Base-by-base conservation (phyloP, 805 yeast species). In the Suhomyces xylopsoci region DNA sequence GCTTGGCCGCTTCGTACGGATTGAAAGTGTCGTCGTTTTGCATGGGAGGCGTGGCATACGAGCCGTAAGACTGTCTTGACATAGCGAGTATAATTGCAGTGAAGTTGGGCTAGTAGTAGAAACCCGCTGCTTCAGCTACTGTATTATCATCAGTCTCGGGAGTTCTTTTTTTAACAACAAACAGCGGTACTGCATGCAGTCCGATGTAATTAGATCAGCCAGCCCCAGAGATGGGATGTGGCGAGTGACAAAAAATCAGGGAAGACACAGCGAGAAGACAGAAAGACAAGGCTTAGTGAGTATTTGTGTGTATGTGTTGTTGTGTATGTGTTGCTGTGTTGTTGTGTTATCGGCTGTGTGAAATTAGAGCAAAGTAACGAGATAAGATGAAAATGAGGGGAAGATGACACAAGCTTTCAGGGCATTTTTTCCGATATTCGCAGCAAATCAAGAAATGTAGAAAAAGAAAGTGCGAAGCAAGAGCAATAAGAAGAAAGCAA, bases 1-100 rank as follows among this genome's bases (percentile, higher is more conserved):
- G 62, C 26, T 65, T 65, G 28, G 55, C 58, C 20, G 51, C 55
- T 7, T 68, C 70, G 54, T 68, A 68, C 4, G 72, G 72, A 48
- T 68, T 68, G 43, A 56, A 51, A 43, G 51, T 28, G 20, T 48
- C 51, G 3, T 40, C 36, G 25, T 19, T 25, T 6, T 28, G 42
- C 19, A 19, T 30, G 3, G 24, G 52, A 19, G 52, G 52, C 28
- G 34, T 50, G 41, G 41, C 52, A 42, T 38, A 45, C 40, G 46
- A 45, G 42, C 19, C 24, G 4, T 41, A 15, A 5, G 51, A 42
- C 30, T 20, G 25, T 14, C 47, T 26, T 9, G 51, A 48, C 51
- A 48, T 48, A 44, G 47, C 47, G 34, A 19, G n/a, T 8, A 38
- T 20, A 9, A 7, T 8, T 1, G 10, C 10, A 5, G 10, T 5